Conservation (phyloP, 768 basidiomycete genomes). For the Hydnomerulius pinastri region DNA sequence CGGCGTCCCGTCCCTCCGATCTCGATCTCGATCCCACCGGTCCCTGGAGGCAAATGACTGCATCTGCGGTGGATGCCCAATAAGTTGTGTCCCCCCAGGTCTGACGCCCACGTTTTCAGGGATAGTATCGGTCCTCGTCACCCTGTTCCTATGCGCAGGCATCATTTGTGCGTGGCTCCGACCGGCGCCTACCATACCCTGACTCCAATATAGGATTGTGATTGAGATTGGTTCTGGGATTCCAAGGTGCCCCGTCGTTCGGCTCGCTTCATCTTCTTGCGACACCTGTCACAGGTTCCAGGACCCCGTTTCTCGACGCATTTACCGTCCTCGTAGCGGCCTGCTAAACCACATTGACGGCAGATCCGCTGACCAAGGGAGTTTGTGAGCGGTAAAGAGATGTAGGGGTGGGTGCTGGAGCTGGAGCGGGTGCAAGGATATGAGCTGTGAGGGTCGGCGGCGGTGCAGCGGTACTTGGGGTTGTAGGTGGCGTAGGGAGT, state of each 20-base stretch:
- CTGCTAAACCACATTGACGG: slow-evolving; percentile 70
- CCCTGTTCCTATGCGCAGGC: slow-evolving; percentile 18
- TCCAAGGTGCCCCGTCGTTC: slow-evolving; percentile 73
- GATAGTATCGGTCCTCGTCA: slow-evolving; percentile 34
- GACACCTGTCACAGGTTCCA: slow-evolving; percentile 82
- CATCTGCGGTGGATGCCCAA: slow-evolving; percentile 22
- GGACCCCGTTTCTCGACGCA: slow-evolving; percentile 91
- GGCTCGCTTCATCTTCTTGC: slow-evolving; percentile 86
- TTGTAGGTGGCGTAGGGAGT: slow-evolving; percentile 19
- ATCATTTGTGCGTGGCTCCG: slow-evolving; percentile 24
- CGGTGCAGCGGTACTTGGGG: slow-evolving; percentile 10
- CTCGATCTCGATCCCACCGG: slow-evolving; percentile 23
- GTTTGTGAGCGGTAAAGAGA: slow-evolving; percentile 40
- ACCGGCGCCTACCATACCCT: neutral
- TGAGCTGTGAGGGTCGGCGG: slow-evolving; percentile 17
- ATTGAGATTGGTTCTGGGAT: slow-evolving; percentile 24
- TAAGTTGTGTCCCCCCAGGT: slow-evolving; percentile 27
- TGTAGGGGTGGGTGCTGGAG: slow-evolving; percentile 10
- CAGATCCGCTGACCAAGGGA: slow-evolving; percentile 73
- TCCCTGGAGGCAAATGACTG: slow-evolving; percentile 27
- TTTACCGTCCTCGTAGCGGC: slow-evolving; percentile 81
- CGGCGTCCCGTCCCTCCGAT: slow-evolving; percentile 12
- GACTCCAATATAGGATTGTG: slow-evolving; percentile 12
- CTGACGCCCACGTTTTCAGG: slow-evolving; percentile 28
- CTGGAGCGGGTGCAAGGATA: neutral